Percentiles rank a stretch among this genome's conserved stretches.
phyloP scores from a whole-genome alignment of 2,329 filamentous ascomycete genomes.

The Aspergillus tamarii region DNA sequence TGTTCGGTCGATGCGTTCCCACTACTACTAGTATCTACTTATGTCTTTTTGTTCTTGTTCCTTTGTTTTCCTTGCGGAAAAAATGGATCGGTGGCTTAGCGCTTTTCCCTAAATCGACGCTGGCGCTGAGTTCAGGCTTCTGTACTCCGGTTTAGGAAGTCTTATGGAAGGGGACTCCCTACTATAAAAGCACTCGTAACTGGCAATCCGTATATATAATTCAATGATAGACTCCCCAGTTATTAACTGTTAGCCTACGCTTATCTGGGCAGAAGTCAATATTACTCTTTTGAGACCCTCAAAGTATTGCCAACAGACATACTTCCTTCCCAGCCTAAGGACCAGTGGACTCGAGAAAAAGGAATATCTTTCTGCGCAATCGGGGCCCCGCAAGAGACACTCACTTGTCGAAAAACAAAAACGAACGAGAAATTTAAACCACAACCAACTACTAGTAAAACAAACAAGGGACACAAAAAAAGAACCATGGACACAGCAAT shows the following conservation, averaged over 20 bases:
- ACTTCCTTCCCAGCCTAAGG: not conserved
- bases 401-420: not conserved
- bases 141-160: not conserved
- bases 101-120: conserved; percentile 4
- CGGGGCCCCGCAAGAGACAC: not conserved
- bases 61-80: not conserved
- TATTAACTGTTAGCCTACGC: not conserved
- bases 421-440: not conserved
- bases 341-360: not conserved
- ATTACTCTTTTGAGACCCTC: not conserved
- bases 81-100: conserved; percentile 2
- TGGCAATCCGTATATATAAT: not conserved
- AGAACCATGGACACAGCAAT: conserved; percentile 82
- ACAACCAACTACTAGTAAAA: not conserved
- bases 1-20: not conserved
- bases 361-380: not conserved
- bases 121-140: not conserved
- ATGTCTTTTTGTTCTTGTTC: not conserved
- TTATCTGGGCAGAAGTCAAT: not conserved
- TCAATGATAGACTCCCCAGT: not conserved
- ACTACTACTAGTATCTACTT: no score
- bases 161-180: not conserved
- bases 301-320: not conserved
- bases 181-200: not conserved
- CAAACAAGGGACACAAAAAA: not conserved